Percentiles rank a stretch among this genome's conserved stretches.
phyloP scores from a whole-genome alignment of 192 early-diverging fungal species.

The Podila epicladia region DNA sequence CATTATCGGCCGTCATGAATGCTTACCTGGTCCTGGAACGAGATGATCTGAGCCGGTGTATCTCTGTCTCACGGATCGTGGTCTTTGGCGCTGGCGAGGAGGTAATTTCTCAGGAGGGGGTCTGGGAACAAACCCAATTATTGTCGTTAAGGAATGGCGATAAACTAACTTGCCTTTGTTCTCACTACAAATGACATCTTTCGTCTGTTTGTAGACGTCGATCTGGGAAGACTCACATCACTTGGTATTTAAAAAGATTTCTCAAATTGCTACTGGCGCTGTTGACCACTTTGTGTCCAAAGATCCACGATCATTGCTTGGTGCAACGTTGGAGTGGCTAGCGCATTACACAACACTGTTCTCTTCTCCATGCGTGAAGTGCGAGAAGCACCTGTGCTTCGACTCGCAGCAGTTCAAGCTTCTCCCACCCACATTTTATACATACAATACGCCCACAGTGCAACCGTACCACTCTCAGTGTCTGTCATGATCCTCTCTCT shows the following conservation, averaged over 20 bases:
- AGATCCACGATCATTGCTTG: neutral
- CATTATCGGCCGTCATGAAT: constrained; percentile 23
- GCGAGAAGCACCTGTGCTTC: constrained; percentile 53
- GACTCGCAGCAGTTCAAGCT: constrained; percentile 61
- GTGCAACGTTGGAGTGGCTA: neutral
- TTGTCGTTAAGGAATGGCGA: neutral
- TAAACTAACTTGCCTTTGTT: neutral
- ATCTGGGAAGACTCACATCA: constrained; percentile 1
- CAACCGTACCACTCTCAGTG: constrained; percentile 39
- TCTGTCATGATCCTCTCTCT: neutral
- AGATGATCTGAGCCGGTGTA: constrained; percentile 25
- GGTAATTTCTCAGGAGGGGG: neutral
- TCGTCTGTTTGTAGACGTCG: neutral
- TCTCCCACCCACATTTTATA: constrained; percentile 55
- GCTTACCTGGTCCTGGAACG: constrained; percentile 35
- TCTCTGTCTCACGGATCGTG: constrained; percentile 27
- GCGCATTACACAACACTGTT: neutral
- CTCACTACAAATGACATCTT: neutral
- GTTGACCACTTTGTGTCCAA: neutral
- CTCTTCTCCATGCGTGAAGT: neutral
- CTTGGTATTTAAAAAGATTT: neutral
- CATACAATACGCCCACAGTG: constrained; percentile 21
- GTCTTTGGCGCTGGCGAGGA: constrained; percentile 43
- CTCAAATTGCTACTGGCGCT: neutral
- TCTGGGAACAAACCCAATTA: too few relatives aligned